Evolutionary conservation across 2,329 filamentous ascomycete species (phyloP).

Genomic region (Didymella segeticola): DNA sequence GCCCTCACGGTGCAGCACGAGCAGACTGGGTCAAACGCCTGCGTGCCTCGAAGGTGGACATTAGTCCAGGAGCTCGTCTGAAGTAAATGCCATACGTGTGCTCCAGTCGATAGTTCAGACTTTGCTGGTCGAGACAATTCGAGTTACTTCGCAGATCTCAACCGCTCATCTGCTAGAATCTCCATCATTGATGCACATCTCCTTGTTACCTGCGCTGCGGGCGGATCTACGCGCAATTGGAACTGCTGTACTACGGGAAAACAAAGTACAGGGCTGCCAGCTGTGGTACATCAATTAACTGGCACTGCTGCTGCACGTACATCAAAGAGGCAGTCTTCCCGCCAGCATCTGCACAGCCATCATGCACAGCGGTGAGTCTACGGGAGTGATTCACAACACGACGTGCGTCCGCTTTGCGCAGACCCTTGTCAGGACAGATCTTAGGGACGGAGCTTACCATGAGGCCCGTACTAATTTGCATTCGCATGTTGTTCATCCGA

Average conservation of each 20-base stretch:
- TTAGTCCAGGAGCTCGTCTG: constrained; percentile 4
- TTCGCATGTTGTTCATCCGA: constrained; percentile 27
- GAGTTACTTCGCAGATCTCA: not conserved
- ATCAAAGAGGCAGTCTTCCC: constrained; percentile 8
- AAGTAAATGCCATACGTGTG: not conserved
- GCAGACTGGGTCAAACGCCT: constrained; percentile 21
- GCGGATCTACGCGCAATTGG: constrained; percentile 10
- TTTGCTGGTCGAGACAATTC: not conserved
- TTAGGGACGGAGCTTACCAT: constrained; percentile 2
- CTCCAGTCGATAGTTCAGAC: not conserved
- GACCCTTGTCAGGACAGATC: not conserved
- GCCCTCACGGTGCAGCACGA: constrained; percentile 27
- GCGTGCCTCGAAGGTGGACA: constrained; percentile 20
- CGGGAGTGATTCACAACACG: constrained; percentile 14
- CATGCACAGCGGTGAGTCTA: constrained; percentile 19
- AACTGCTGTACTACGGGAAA: constrained; percentile 16
- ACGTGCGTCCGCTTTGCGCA: constrained; percentile 8
- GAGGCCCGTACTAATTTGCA: constrained; percentile 10
- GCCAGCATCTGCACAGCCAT: constrained; percentile 21
- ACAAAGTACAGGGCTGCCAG: constrained; percentile 13
- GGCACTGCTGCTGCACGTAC: not conserved
- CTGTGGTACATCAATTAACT: constrained; percentile 3
- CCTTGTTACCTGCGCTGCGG: not conserved
- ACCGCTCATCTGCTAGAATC: constrained; percentile 16
- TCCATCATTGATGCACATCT: constrained; percentile 11